A percentile compares a stretch with the other conserved stretches of the same genome.
These are phyloP conservation scores for Incumbomyces delicatus DNA, from an alignment of 2,329 filamentous ascomycete species.

Conservation along the genomic window DNA sequence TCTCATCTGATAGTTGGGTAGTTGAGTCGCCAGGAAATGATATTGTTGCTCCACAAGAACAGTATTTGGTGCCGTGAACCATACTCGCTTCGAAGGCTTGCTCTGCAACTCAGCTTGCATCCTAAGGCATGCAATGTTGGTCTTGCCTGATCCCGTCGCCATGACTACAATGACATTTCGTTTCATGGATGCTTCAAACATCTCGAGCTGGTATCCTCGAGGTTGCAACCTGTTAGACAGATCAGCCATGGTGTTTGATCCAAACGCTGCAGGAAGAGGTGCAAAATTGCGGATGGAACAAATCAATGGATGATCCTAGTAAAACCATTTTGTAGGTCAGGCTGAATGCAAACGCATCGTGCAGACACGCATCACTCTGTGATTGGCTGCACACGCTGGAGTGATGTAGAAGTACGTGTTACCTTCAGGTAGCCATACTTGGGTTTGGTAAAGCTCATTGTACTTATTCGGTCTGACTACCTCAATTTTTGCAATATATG, in stretches of 20 bases:
- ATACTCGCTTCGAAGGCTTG: conserved; percentile 40
- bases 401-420: too few relatives aligned
- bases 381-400: too few relatives aligned
- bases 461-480: too few relatives aligned
- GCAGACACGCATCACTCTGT: not conserved
- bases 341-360: not conserved
- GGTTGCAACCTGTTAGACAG: conserved; percentile 8
- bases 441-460: too few relatives aligned
- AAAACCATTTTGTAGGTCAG: not conserved
- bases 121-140: conserved; percentile 56
- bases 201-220: conserved; percentile 63
- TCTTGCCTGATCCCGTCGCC: conserved; percentile 73
- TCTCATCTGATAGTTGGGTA: conserved; percentile 48
- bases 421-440: too few relatives aligned
- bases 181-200: conserved; percentile 60
- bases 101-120: conserved; percentile 56
- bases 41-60: conserved; percentile 58
- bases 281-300: too few relatives aligned
- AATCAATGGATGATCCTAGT: too few relatives aligned
- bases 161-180: conserved; percentile 69
- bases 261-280: too few relatives aligned
- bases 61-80: conserved; percentile 66
- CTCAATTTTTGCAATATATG: too few relatives aligned
- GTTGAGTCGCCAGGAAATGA: conserved; percentile 49
- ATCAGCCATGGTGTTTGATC: conserved; percentile 1